Evolutionary conservation across 2,329 filamentous ascomycete genomes (phyloP).

Genomic region (Colletotrichum horii): DNA sequence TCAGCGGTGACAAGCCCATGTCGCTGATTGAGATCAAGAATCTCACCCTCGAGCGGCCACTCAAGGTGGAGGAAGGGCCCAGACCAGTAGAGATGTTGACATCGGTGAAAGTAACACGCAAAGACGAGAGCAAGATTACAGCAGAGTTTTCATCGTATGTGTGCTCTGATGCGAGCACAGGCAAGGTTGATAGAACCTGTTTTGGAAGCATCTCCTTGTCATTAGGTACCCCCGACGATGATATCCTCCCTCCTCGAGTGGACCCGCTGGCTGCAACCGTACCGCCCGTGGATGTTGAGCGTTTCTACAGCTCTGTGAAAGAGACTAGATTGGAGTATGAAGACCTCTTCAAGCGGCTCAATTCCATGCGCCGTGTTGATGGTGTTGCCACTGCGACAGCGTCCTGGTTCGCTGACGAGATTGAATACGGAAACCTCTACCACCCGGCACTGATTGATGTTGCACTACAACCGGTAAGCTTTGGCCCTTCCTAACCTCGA

Average conservation of each 20-base stretch:
- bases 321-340: background rate
- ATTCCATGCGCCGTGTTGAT: background rate
- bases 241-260: background rate
- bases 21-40: background rate
- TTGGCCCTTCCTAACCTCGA: background rate
- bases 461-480: background rate
- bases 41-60: background rate
- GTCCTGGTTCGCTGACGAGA: background rate
- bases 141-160: background rate
- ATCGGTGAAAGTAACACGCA: background rate
- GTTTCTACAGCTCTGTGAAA: background rate
- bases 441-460: background rate
- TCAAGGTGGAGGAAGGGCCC: background rate
- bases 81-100: background rate
- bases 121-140: background rate
- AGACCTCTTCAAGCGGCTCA: background rate
- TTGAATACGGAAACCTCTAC: background rate
- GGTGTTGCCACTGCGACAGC: background rate
- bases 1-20: background rate
- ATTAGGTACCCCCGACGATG: fast-evolving
- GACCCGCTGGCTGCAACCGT: background rate
- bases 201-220: background rate
- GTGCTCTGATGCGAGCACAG: background rate
- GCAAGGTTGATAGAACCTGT: background rate
- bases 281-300: background rate